Evolutionary conservation across 345 rosid genomes (phyloP).

Genomic region (Erucastrum elatum): DNA sequence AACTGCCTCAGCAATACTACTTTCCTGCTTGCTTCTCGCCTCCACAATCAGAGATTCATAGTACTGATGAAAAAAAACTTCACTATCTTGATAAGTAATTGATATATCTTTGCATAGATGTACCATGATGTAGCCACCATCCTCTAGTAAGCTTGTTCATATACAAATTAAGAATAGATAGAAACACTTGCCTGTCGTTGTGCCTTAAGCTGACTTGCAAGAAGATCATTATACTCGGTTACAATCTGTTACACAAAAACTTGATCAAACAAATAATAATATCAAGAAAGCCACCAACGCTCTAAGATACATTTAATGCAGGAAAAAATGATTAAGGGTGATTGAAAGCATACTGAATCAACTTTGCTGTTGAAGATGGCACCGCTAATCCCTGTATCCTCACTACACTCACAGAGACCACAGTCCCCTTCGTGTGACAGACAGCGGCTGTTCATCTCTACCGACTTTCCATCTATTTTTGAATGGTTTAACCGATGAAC

Average conservation of each 20-base stretch:
- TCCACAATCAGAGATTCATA: conserved; percentile 77
- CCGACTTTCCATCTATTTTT: conserved; percentile 72
- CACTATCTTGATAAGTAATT: background rate
- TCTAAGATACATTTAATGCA: conserved; percentile 5
- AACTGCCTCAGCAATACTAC: conserved; percentile 56
- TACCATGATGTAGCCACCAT: conserved; percentile 4
- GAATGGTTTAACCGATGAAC: conserved; percentile 94
- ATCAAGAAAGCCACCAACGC: background rate
- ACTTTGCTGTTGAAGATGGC: conserved; percentile 85
- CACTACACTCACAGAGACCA: conserved; percentile 64
- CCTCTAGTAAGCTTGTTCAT: conserved; percentile 8
- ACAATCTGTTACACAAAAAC: conserved; percentile 54
- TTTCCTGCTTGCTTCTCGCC: conserved; percentile 71
- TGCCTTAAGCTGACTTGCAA: conserved; percentile 72
- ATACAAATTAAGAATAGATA: conserved; percentile 3
- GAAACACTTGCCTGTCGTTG: conserved; percentile 75
- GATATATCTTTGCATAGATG: conserved; percentile 1
- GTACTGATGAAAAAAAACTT: conserved; percentile 53
- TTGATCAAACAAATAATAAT: background rate
- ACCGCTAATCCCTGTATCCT: conserved; percentile 78
- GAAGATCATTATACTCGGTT: conserved; percentile 79
- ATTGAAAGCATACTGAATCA: conserved; percentile 63
- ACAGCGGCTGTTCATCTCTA: conserved; percentile 59
- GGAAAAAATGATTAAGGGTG: background rate
- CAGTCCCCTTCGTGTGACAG: conserved; percentile 63